Evolutionary conservation across 345 rosid species (phyloP).

Genomic region (Camelina neglecta): DNA sequence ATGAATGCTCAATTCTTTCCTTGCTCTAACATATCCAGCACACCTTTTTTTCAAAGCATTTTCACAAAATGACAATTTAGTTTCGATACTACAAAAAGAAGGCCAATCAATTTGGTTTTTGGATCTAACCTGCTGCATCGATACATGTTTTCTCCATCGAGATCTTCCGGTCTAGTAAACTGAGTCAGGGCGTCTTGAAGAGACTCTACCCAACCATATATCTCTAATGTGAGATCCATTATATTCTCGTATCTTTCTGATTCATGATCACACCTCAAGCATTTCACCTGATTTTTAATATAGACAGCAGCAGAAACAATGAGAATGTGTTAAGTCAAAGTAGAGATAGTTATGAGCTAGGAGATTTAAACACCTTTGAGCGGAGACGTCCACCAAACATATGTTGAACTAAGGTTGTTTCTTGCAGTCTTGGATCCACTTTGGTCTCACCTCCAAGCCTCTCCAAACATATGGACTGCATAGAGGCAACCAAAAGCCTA

Average conservation of each 20-base stretch:
- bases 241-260: constrained; percentile 84
- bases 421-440: constrained; percentile 71
- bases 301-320: constrained; percentile 20
- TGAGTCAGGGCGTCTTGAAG: constrained; percentile 82
- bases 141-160: constrained; percentile 92
- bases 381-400: constrained; percentile 80
- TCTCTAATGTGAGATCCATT: constrained; percentile 88
- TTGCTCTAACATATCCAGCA: constrained; percentile 73
- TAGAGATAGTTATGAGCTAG: constrained; percentile 13
- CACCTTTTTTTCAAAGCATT: constrained; percentile 54
- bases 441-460: constrained; percentile 76
- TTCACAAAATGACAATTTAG: constrained; percentile 13
- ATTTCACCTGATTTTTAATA: constrained; percentile 60
- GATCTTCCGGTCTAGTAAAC: constrained; percentile 79
- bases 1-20: constrained; percentile 78
- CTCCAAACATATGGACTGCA: constrained; percentile 89
- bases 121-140: constrained; percentile 78
- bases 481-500: constrained; percentile 78
- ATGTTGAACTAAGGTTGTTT: constrained; percentile 85
- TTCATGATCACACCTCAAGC: constrained; percentile 75
- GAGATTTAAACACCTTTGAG: constrained; percentile 57
- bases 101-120: neutral
- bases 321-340: constrained; percentile 19
- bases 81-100: constrained; percentile 4
- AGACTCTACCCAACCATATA: constrained; percentile 83